Conservation (phyloP, 2,329 filamentous ascomycete genomes). For the Pyricularia grisea region DNA sequence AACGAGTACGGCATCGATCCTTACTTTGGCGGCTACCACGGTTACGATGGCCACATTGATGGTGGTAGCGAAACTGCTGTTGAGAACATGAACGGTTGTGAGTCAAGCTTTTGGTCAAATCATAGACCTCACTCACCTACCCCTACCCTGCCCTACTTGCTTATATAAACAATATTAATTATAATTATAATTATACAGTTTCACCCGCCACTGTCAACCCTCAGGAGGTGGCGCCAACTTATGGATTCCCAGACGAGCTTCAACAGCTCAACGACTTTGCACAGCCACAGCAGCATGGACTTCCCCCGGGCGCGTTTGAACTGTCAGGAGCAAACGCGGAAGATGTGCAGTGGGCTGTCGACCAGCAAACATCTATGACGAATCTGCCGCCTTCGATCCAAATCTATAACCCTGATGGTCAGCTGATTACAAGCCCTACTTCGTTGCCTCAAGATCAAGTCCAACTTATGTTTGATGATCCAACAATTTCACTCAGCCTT, state of each 20-base stretch:
- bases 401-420: neutral
- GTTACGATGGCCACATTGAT: neutral
- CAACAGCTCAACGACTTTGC: neutral
- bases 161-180: too few species aligned
- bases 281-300: neutral
- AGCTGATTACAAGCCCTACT: neutral
- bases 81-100: neutral
- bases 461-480: neutral
- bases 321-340: too few species aligned
- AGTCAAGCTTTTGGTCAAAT: neutral
- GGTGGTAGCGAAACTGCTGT: neutral
- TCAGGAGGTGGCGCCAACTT: neutral
- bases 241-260: neutral
- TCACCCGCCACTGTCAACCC: neutral
- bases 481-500: neutral
- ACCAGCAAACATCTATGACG: too few species aligned
- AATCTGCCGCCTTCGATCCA: neutral
- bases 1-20: too few species aligned
- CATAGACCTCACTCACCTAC: too few species aligned
- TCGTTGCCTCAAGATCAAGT: neutral
- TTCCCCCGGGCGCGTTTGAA: neutral
- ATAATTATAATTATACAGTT: neutral
- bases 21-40: too few species aligned
- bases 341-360: too few species aligned
- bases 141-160: too few species aligned